Percentiles rank a stretch among this genome's conserved stretches.
These are phyloP conservation scores for Aureobasidium sp. DNA, from an alignment of 2,329 filamentous ascomycete species.

Conservation along the genomic window DNA sequence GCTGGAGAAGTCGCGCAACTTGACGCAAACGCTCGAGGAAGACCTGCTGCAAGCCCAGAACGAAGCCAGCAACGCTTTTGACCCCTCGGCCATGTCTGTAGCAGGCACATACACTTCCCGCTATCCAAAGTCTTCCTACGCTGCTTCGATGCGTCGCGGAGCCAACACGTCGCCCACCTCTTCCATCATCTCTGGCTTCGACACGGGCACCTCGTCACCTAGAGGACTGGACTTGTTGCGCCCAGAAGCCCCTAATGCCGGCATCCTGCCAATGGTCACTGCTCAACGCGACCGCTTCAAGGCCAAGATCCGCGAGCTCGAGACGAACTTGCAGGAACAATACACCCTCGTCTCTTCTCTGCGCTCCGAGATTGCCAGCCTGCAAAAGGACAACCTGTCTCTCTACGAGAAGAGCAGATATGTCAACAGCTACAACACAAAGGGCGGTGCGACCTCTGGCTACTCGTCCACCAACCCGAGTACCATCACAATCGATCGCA, in stretches of 20 bases:
- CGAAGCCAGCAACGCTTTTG: conserved; percentile 73
- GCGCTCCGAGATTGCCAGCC: conserved; percentile 77
- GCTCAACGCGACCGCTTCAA: conserved; percentile 98
- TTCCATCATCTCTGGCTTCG: conserved; percentile 96
- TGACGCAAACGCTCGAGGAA: conserved; percentile 84
- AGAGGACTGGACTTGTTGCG: conserved; percentile 49
- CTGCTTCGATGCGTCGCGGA: conserved; percentile 53
- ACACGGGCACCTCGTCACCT: conserved; percentile 47
- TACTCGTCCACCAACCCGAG: conserved; percentile 69
- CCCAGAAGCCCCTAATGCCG: conserved; percentile 58
- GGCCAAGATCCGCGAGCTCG: conserved; percentile 84
- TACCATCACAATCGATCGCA: conserved; percentile 53
- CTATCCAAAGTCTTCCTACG: conserved; percentile 56
- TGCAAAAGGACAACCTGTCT: conserved; percentile 93
- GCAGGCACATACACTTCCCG: conserved; percentile 83
- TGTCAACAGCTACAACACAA: conserved; percentile 76
- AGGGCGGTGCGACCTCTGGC: conserved; percentile 52
- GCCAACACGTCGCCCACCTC: conserved; percentile 82
- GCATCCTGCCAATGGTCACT: conserved; percentile 95
- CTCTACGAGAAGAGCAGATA: conserved; percentile 98
- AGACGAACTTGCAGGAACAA: conserved; percentile 77
- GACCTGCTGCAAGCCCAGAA: conserved; percentile 83
- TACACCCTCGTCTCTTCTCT: conserved; percentile 77
- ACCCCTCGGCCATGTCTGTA: conserved; percentile 77
- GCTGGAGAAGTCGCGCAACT: conserved; percentile 70